phyloP scores from a whole-genome alignment of 371 early-diverging fungal species.

The Apophysomyces trapeziformis region DNA sequence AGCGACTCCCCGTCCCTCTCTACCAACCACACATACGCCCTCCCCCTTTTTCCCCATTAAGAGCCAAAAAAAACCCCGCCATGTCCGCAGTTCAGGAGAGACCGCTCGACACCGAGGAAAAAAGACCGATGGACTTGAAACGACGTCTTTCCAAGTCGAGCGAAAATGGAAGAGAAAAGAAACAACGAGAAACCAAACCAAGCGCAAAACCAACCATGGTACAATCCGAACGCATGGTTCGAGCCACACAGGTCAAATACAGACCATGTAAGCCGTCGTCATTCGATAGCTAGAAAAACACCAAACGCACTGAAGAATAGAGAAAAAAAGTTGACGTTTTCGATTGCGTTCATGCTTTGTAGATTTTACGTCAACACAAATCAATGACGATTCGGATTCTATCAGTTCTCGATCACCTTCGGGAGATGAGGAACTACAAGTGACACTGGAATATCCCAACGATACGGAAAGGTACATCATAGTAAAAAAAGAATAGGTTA shows the following conservation, averaged over 20 bases:
- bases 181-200: slow-evolving; percentile 8
- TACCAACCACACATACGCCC: too few species aligned
- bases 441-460: slow-evolving; percentile 45
- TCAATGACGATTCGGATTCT: slow-evolving; percentile 36
- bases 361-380: slow-evolving; percentile 24
- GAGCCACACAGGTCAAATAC: slow-evolving; percentile 45
- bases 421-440: slow-evolving; percentile 35
- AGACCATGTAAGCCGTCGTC: slow-evolving; percentile 46
- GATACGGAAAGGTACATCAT: slow-evolving; percentile 38
- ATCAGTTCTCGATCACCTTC: slow-evolving; percentile 30
- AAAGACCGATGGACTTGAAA: slow-evolving; percentile 13
- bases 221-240: slow-evolving; percentile 55
- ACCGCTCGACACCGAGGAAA: neutral
- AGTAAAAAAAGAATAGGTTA: neutral
- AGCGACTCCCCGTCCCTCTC: too few species aligned
- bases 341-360: neutral
- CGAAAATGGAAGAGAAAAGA: slow-evolving; percentile 20
- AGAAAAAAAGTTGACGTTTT: neutral
- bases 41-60: neutral
- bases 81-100: slow-evolving; percentile 11
- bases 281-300: too few species aligned
- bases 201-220: slow-evolving; percentile 25
- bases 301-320: too few species aligned
- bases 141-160: slow-evolving; percentile 23
- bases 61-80: neutral